Evolutionary conservation across 2,329 filamentous ascomycete species (phyloP).

Genomic region (Ophiostoma piceae): DNA sequence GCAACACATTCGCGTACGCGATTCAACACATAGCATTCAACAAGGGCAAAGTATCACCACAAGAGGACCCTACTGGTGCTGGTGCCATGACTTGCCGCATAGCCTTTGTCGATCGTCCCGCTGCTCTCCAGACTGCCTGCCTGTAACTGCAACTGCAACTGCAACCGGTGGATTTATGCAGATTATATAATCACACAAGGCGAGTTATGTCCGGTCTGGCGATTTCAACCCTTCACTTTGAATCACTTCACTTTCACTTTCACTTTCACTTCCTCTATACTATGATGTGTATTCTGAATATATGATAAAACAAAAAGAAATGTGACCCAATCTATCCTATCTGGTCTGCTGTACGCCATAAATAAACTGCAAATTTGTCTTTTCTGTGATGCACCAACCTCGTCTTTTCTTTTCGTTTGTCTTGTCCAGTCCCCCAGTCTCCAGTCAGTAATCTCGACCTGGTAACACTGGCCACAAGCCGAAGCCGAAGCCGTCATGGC

Average conservation of each 20-base stretch:
- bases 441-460: not conserved
- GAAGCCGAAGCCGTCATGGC: not conserved
- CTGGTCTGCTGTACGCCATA: conserved; percentile 17
- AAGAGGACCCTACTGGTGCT: not conserved
- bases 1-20: not conserved
- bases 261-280: not conserved
- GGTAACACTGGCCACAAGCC: not conserved
- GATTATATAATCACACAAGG: not conserved
- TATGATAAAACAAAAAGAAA: not conserved
- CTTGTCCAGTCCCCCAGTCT: not conserved
- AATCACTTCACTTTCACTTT: not conserved
- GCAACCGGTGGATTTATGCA: not conserved
- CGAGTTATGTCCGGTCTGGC: not conserved
- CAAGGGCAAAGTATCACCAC: not conserved
- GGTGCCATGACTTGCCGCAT: not conserved
- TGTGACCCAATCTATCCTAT: conserved; percentile 18
- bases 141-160: not conserved
- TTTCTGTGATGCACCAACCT: not conserved
- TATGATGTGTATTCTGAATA: not conserved
- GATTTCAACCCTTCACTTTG: not conserved
- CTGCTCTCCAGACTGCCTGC: conserved; percentile 1
- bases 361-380: not conserved
- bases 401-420: not conserved
- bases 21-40: not conserved
- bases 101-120: conserved; percentile 10